Percentiles rank a stretch among this genome's conserved stretches.
Evolutionary conservation across 2,329 filamentous ascomycete species (phyloP).

Genomic region (Dactylella cylindrospora): DNA sequence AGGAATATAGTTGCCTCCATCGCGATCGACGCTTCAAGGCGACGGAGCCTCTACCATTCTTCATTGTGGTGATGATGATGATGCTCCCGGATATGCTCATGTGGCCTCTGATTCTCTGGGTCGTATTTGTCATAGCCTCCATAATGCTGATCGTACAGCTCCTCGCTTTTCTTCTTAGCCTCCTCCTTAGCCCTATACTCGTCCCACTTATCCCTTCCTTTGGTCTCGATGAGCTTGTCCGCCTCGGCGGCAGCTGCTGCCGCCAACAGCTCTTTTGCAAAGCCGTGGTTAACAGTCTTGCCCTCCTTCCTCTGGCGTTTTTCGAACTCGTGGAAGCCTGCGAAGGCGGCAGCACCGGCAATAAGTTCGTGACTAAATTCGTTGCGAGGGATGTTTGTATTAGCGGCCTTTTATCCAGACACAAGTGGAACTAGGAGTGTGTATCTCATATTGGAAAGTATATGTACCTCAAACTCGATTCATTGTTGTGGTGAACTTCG

Average conservation of each 20-base stretch:
- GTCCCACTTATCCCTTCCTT: conserved; percentile 58
- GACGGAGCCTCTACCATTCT: not conserved
- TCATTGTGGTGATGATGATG: conserved; percentile 27
- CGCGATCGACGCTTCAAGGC: not conserved
- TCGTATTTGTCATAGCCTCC: conserved; percentile 52
- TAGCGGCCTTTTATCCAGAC: not conserved
- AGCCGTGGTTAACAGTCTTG: conserved; percentile 30
- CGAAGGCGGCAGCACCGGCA: conserved; percentile 36
- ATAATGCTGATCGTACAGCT: conserved; percentile 58
- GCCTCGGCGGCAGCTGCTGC: conserved; percentile 24
- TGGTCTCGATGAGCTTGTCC: conserved; percentile 52
- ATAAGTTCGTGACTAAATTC: conserved; percentile 28
- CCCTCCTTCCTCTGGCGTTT: conserved; percentile 32
- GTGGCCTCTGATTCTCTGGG: not conserved
- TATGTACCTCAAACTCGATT: conserved; percentile 1
- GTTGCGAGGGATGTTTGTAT: not conserved
- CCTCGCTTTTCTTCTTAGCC: conserved; percentile 54
- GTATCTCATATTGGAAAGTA: not conserved
- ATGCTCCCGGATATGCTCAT: conserved; percentile 1
- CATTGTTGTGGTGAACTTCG: conserved; percentile 28
- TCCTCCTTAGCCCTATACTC: conserved; percentile 56
- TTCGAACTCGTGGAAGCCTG: conserved; percentile 32
- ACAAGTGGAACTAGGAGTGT: not conserved
- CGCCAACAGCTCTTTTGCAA: conserved; percentile 40
- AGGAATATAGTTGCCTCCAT: not conserved